phyloP scores from a whole-genome alignment of 257 asterid genomes.

The Cynanchum wilfordii region DNA sequence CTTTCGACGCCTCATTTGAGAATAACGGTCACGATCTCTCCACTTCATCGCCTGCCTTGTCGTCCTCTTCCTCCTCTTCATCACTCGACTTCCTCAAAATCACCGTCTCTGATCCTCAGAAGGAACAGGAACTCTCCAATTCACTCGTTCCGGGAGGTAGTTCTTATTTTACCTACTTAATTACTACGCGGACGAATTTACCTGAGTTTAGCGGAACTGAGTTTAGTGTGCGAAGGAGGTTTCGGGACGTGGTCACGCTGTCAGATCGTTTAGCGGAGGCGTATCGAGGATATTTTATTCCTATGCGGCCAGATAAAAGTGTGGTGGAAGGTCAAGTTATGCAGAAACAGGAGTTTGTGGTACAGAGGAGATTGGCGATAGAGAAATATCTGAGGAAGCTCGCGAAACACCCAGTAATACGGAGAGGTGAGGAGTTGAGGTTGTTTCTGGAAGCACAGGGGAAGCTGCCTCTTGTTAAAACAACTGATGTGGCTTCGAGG shows the following conservation, averaged over 20 bases:
- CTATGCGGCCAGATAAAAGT: slow-evolving; percentile 88
- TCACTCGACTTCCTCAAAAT: slow-evolving; percentile 44
- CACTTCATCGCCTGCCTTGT: slow-evolving; percentile 22
- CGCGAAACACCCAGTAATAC: slow-evolving; percentile 58
- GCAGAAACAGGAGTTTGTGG: slow-evolving; percentile 82
- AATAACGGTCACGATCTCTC: slow-evolving; percentile 49
- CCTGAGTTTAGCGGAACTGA: slow-evolving; percentile 60
- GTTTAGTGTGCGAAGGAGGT: slow-evolving; percentile 85
- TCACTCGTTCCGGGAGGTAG: slow-evolving; percentile 72
- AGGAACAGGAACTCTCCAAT: slow-evolving; percentile 62
- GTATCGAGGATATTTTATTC: slow-evolving; percentile 74
- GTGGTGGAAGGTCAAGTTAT: slow-evolving; percentile 94
- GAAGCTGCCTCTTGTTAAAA: slow-evolving; percentile 46
- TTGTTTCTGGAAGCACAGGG: slow-evolving; percentile 50
- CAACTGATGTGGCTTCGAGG: slow-evolving; percentile 60
- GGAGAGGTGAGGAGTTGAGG: slow-evolving; percentile 72
- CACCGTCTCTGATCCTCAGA: slow-evolving; percentile 77
- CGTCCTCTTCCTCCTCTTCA: slow-evolving; percentile 32
- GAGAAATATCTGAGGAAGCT: slow-evolving; percentile 82
- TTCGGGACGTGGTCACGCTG: slow-evolving; percentile 71
- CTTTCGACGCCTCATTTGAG: slow-evolving; percentile 57
- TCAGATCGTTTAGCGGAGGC: slow-evolving; percentile 71
- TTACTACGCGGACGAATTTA: slow-evolving; percentile 72
- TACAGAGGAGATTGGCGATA: slow-evolving; percentile 76
- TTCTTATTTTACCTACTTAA: slow-evolving; percentile 56